Evolutionary conservation across 345 rosid genomes (phyloP), one percentile per base, ranked within the genome.

Genomic region (Salix exigua): DNA sequence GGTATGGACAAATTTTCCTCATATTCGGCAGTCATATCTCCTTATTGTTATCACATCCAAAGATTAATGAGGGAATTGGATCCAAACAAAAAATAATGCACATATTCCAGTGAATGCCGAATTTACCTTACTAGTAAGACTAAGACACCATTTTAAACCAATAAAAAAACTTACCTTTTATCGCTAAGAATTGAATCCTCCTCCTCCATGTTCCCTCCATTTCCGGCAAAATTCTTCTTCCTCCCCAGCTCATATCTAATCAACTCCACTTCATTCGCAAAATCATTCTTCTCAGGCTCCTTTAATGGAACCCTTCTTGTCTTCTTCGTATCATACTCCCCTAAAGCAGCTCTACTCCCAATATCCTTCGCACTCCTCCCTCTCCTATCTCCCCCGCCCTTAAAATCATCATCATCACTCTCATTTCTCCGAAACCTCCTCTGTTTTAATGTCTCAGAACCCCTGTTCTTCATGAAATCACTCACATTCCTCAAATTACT

Each of bases 341-440:
- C 97, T 70, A 92, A 84, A 4, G 98, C 84, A 12, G 97, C 93
- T 13, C 89, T 89, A 75, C 97, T 88, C 26, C 97, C 94, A 6
- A 85, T 80, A 77, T 65, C 89, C 84, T 75, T 87, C 80, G 83
- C 68, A 74, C 88, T 88, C 50, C 76, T 85, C 87, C 88, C 78
- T 72, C 87, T 84, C 72, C 40, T 80, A 85, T 75, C 81, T 70
- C 77, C 77, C 53, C 81, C 81, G 2, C 77, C 82, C 55, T 81
- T 87, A 0, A 60, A 68, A 67, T 83, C 85, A 17, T 66, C 64
- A 40, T 89, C 89, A 73, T 89, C 94, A 74, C 90, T 88, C 60
- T 81, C 86, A 64, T 83, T 85, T 82, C 85, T 84, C 74, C 79
- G 66, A 78, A 87, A 85, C 82, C 85, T 88, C 74, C 82, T 88